Evolutionary conservation across 495 filamentous ascomycete species (phyloP), one percentile per base, ranked within the genome.

Genomic region (Parmelia sp.): DNA sequence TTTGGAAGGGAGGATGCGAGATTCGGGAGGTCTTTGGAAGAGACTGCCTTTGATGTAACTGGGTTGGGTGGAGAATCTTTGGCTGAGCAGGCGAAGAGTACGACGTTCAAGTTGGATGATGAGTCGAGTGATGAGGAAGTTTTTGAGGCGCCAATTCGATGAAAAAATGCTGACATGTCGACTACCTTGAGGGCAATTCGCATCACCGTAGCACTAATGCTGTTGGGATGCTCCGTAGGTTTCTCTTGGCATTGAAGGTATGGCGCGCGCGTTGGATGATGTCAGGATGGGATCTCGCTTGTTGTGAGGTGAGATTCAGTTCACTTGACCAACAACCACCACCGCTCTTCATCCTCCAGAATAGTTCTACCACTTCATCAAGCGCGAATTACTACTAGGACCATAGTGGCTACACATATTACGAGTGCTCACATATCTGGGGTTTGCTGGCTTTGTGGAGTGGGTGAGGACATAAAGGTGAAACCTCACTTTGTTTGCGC

Each of bases 21-120:
- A 31, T 31, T 62, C 27, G 53, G 60, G 11, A 11, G 60, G 35
- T 62, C 39, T 39, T 55, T 62, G 47, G 60, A 62, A 51, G 60
- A 55, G 21, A 55, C 29, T 33, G 51, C 14, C 29, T 33, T 55
- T 35, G 51, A n/a, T 31, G 17, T 14, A 25, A 53, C 14, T 17
- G 49, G 29, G 17, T 1, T 55, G 51, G 29, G 51, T 33, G 51
- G 51, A 17, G 12, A 17, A 25, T 53, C 25, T 53, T 17, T 29
- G 25, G 19, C 49, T 53, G 27, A 53, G 49, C 11, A 31, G 25
- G 6, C 6, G 23, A 19, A 31, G 25, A 4, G 14, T 53, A 53
- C 25, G 49, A 31, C 25, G 49, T 31, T 53, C 49, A 31, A 53
- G 49, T 23, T 53, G 49, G 25, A 31, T 17, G 27, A 31, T 1